phyloP scores from a whole-genome alignment of 2,329 filamentous ascomycete species.

The Emmonsia crescens region DNA sequence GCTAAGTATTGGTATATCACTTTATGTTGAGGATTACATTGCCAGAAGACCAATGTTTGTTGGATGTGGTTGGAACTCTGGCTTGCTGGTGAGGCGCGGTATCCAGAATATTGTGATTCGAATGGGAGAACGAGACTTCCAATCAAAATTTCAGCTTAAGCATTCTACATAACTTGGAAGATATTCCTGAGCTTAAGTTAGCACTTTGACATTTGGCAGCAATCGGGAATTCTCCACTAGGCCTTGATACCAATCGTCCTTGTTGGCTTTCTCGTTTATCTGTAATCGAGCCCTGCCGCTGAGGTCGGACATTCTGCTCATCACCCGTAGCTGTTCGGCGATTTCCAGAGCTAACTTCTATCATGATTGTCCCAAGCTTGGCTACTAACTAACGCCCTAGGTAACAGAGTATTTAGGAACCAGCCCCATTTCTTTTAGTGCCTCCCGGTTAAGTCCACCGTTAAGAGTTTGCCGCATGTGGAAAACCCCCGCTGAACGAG shows the following conservation, averaged over 20 bases:
- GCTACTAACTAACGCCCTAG: background rate
- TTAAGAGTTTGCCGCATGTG: background rate
- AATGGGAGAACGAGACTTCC: background rate
- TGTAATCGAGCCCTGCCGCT: too few relatives aligned
- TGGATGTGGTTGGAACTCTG: background rate
- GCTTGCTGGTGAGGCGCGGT: background rate
- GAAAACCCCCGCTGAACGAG: background rate
- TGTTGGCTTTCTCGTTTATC: background rate
- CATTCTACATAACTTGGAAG: background rate
- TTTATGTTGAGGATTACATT: background rate
- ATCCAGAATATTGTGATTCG: background rate
- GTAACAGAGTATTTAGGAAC: background rate
- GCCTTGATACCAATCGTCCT: background rate
- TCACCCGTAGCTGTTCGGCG: background rate
- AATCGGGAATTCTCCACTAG: background rate
- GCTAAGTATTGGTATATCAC: background rate
- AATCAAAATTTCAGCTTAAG: background rate
- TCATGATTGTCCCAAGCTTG: background rate
- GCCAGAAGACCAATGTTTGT: background rate
- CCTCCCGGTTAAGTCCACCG: background rate
- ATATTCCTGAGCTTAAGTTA: background rate
- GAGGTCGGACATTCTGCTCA: background rate
- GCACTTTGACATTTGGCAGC: background rate
- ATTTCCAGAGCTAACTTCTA: background rate
- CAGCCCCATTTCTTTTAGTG: background rate